Evolutionary conservation across 257 asterid genomes (phyloP), one percentile per base, ranked within the genome.

Genomic region (Solanum sejunctum): DNA sequence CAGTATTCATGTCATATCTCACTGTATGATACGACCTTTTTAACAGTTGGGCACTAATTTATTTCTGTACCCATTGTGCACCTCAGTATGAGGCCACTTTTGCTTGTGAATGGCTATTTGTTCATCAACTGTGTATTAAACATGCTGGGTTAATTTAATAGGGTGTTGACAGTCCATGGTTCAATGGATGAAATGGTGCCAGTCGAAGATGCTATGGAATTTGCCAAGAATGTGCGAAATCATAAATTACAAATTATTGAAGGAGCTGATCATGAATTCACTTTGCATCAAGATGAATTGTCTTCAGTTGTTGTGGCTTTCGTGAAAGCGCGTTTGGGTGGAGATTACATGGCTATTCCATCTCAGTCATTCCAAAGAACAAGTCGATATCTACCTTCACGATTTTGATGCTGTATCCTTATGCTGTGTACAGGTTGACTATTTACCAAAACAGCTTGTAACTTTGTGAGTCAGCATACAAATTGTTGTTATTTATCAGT

Each of bases 261-360:
- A 91, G 97, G 97, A 41, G 98, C 99, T 39, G 97, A 96, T 91
- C 98, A 96, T 75, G 95, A 95, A 77, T 95, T 85, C 89, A 93
- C 99, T 32, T 84, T 83, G 78, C 89, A 87, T 87, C 95, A 90
- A 88, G 81, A 86, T 43, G 91, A 90, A 86, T 84, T 96, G 87
- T 88, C 87, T 71, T 89, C 93, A 3, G 47, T 91, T 43, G 97
- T 94, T 86, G 82, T 94, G 45, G 84, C 80, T 78, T 96, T 93
- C 84, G 94, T 96, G 64, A 87, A 43, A 86, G 71, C 82, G 12
- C 73, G 81, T 77, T 88, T 78, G 20, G 7, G 52, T 16, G 64
- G 85, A 84, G 26, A 86, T 58, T 81, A 80, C 26, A 32, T 23
- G 32, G 73, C 89, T 86, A 49, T 75, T 55, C 78, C 84, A 64